A percentile compares a stretch with the other conserved stretches of the same genome.
These are phyloP conservation scores for Hymenoscyphus infarciens DNA, from an alignment of 2,329 filamentous ascomycete genomes.

Conservation along the genomic window DNA sequence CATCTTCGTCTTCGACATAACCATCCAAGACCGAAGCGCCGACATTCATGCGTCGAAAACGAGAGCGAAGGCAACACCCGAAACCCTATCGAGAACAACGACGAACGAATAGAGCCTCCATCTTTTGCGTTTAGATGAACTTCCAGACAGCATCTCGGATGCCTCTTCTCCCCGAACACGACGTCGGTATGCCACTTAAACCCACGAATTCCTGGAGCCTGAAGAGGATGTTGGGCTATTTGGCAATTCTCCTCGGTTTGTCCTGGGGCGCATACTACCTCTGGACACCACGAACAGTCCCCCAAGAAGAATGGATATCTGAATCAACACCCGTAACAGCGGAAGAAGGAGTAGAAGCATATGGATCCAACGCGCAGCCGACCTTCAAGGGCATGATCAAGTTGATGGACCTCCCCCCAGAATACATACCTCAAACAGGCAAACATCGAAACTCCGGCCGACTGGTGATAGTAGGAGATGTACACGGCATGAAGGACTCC, in stretches of 20 bases:
- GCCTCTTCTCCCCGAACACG: conserved; percentile 3
- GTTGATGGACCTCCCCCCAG: conserved; percentile 29
- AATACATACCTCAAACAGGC: conserved; percentile 31
- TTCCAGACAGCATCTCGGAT: not conserved
- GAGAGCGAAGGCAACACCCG: not conserved
- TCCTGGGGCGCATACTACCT: conserved; percentile 13
- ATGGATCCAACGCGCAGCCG: conserved; percentile 23
- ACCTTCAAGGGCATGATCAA: conserved; percentile 30
- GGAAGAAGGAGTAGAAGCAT: conserved; percentile 4
- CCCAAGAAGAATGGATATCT: not conserved
- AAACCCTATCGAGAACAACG: not conserved
- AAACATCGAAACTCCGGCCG: conserved; percentile 47
- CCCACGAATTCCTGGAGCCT: not conserved
- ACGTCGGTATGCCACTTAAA: not conserved
- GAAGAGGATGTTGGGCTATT: conserved; percentile 7
- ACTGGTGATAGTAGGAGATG: conserved; percentile 82
- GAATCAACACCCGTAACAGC: not conserved
- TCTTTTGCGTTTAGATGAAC: not conserved
- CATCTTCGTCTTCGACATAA: too few species aligned
- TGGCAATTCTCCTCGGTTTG: conserved; percentile 9
- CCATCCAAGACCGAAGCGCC: not conserved
- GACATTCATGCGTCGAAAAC: not conserved
- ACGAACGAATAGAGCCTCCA: not conserved
- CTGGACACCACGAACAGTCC: not conserved
- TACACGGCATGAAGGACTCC: conserved; percentile 79